Percentiles rank a stretch among this genome's conserved stretches.
These are phyloP conservation scores for Pistacia vera DNA, from an alignment of 345 rosid genomes.

Conservation along the genomic window DNA sequence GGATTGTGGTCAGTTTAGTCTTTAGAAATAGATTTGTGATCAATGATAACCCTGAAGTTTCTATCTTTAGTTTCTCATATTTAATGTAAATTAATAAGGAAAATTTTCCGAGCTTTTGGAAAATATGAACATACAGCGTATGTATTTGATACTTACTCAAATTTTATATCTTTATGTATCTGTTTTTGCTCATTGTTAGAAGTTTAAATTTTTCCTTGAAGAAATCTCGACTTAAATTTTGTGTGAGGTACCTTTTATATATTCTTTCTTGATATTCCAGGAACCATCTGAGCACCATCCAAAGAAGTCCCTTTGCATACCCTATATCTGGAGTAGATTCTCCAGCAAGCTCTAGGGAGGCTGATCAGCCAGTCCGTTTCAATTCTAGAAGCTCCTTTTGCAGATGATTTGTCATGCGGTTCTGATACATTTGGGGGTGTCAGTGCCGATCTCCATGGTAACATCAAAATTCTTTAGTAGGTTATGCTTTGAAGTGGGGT, in stretches of 20 bases:
- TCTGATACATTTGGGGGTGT: conserved; percentile 95
- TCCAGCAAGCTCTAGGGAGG: conserved; percentile 66
- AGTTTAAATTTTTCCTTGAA: not conserved
- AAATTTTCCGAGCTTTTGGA: not conserved
- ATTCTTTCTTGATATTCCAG: conserved; percentile 42
- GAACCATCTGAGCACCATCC: conserved; percentile 42
- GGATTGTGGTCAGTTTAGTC: not conserved
- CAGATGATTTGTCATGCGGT: conserved; percentile 70
- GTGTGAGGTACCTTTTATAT: not conserved
- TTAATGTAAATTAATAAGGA: not conserved
- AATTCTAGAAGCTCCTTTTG: conserved; percentile 81
- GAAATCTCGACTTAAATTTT: not conserved
- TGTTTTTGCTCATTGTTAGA: not conserved
- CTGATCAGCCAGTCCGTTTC: conserved; percentile 97
- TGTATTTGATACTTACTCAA: not conserved
- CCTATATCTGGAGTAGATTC: conserved; percentile 51
- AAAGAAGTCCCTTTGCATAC: conserved; percentile 33
- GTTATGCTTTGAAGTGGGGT: not conserved
- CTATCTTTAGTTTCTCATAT: not conserved
- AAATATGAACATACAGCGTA: not conserved
- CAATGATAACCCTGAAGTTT: not conserved
- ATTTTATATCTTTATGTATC: not conserved
- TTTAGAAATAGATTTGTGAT: not conserved
- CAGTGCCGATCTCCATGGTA: conserved; percentile 94
- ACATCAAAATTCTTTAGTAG: conserved; percentile 12